Base-by-base conservation (phyloP, 1,284 basidiomycete genomes). In the Ganoderma resinaceum region DNA sequence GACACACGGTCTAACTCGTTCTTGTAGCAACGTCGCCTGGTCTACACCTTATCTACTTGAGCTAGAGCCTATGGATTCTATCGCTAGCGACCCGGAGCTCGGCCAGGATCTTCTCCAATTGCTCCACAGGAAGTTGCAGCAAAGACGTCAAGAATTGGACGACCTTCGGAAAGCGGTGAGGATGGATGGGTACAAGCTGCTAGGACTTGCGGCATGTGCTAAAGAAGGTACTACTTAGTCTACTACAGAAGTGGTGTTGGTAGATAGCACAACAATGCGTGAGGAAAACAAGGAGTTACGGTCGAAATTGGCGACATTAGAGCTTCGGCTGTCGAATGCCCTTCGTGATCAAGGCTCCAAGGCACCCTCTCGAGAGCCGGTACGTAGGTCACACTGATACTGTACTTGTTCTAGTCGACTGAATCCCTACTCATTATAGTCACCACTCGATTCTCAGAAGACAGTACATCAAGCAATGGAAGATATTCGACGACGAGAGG, bases 51-150 rank as follows among this genome's bases (percentile, higher is more conserved):
- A 7, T 20, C 29, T 8, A 8, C 29, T 20, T 31, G 16, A 60
- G 6, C 37, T 29, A 14, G n/a, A 40, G 16, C 18, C 26, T 23
- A 72, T 69, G 70, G 70, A 72, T 6, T 46, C 46, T 9, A 29
- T 68, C 26, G 43, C 52, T 29, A 16, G 62, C 20, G 65, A 70
- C 57, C 62, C 66, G 16, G 69, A 64, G 35, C 61, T 72, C 14
- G 61, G 64, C 5, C 62, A 66, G 26, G 71, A 72, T 18, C 29
- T 74, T 11, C 38, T 69, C 2, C 52, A 64, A 12, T 49, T 70
- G 12, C 66, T 75, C 9, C 65, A 68, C 23, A 65, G 40, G 26
- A 71, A 73, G 52, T 26, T 75, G 16, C 65, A 69, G 55, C 52
- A 57, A 18, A 38, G 52, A 3, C 71, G 71, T 5, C 66, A 65